Conservation (phyloP, 2,329 filamentous ascomycete species). For the Fusarium tupiense region DNA sequence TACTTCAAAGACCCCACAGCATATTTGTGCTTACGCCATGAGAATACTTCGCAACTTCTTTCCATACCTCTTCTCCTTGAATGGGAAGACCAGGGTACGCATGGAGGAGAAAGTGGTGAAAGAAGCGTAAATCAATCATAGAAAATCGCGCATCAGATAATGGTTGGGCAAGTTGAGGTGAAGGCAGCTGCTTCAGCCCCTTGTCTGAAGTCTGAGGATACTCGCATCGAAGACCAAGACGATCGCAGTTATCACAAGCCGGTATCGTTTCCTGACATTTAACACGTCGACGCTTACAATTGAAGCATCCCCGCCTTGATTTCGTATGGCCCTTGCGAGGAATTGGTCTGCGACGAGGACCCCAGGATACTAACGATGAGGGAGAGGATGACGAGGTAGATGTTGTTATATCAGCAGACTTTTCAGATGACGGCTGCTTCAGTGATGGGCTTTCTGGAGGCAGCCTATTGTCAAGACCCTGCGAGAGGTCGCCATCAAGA, state of each 20-base stretch:
- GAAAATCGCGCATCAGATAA: neutral
- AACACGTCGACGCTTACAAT: neutral
- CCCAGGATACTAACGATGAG: fast-evolving
- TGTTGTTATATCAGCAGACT: neutral
- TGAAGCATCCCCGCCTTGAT: neutral
- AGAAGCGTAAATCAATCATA: neutral
- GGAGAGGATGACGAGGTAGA: neutral
- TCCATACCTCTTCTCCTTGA: neutral
- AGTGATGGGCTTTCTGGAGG: neutral
- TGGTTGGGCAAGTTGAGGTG: neutral
- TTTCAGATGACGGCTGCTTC: fast-evolving
- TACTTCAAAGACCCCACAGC: fast-evolving
- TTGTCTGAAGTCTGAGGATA: neutral
- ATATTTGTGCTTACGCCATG: neutral
- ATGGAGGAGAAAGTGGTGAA: neutral
- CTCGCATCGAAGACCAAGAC: neutral
- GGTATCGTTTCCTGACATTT: neutral
- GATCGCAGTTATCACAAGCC: neutral
- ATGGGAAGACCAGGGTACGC: neutral
- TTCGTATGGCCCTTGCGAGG: neutral
- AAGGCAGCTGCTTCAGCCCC: fast-evolving
- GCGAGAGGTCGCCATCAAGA: neutral
- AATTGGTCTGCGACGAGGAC: neutral
- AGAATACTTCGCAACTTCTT: neutral
- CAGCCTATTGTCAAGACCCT: fast-evolving